These are phyloP conservation scores for Pythium aquatile DNA, from an alignment of 352 stramenopile genomes.

Conservation along the genomic window DNA sequence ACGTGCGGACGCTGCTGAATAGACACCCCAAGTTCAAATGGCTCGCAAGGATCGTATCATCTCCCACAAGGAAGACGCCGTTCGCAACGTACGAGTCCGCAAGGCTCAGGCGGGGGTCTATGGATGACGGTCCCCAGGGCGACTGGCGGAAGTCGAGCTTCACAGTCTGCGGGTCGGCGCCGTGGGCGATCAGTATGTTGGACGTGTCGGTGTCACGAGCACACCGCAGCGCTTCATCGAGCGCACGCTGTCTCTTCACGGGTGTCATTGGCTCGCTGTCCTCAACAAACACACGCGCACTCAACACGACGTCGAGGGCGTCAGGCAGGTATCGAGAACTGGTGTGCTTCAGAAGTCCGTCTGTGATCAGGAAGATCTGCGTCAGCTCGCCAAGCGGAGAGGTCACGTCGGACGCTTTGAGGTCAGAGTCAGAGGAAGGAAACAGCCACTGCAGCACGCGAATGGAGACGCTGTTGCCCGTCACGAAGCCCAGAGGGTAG, in stretches of 20 bases:
- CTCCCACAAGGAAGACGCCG: neutral
- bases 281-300: neutral
- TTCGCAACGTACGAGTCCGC: neutral
- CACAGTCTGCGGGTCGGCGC: neutral
- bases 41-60: neutral
- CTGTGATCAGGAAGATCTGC: neutral
- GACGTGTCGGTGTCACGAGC: neutral
- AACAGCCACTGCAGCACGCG: neutral
- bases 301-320: neutral
- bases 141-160: neutral
- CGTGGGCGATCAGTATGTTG: neutral
- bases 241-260: neutral
- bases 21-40: neutral
- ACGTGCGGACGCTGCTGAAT: neutral
- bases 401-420: neutral
- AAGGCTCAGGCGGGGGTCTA: neutral
- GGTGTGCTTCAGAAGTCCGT: neutral
- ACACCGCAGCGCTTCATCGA: neutral
- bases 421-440: neutral
- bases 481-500: neutral
- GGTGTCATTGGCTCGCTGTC: neutral
- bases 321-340: neutral
- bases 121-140: neutral
- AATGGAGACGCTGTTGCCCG: neutral
- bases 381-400: neutral